phyloP scores from a whole-genome alignment of 2,329 filamentous ascomycete species.

The Fusarium sp. region DNA sequence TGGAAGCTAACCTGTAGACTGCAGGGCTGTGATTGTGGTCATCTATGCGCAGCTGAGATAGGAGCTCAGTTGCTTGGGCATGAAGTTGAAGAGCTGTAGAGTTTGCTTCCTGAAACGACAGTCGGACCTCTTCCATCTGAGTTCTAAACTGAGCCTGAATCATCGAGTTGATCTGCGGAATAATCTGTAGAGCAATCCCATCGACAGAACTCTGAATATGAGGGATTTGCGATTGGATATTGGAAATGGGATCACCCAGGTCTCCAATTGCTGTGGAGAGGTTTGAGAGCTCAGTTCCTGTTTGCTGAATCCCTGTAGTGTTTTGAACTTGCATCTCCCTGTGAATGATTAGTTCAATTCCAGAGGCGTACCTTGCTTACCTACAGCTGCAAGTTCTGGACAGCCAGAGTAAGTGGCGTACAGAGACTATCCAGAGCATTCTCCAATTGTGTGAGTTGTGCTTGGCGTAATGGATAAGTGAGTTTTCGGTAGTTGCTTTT shows the following conservation, averaged over 20 bases:
- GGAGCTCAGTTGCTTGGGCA: not conserved
- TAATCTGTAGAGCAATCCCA: not conserved
- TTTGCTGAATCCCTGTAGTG: not conserved
- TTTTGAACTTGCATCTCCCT: not conserved
- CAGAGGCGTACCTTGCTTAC: accelerated
- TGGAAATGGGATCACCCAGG: not conserved
- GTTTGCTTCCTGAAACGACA: not conserved
- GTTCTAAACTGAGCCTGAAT: not conserved
- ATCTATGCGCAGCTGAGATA: not conserved
- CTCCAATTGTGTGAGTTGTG: not conserved
- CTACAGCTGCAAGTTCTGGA: not conserved
- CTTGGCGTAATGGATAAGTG: not conserved
- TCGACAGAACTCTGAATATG: not conserved
- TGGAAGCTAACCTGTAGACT: not conserved
- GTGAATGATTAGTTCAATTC: not conserved
- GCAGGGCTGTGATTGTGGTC: accelerated
- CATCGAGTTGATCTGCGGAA: not conserved
- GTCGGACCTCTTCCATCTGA: not conserved
- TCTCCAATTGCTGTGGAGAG: not conserved
- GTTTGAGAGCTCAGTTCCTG: not conserved
- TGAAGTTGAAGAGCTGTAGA: not conserved
- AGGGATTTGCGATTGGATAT: not conserved
- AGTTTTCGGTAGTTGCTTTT: not conserved
- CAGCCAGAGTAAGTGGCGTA: not conserved
- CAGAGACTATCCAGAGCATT: not conserved